A percentile compares a stretch with the other conserved stretches of the same genome.
phyloP scores from a whole-genome alignment of 2,329 filamentous ascomycete species.

The Verticillium klebahnii region DNA sequence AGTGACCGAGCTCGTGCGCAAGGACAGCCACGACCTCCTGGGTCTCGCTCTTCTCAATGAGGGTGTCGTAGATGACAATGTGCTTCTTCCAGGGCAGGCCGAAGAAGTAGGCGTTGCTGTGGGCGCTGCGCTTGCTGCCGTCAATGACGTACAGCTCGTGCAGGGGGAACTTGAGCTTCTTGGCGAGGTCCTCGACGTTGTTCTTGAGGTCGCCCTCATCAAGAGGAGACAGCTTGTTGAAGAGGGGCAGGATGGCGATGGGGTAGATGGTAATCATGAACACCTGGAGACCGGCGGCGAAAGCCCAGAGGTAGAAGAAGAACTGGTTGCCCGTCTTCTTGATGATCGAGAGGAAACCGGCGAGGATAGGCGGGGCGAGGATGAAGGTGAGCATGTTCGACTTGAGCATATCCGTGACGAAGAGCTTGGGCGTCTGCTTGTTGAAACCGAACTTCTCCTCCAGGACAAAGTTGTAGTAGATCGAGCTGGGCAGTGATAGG shows the following conservation, averaged over 20 bases:
- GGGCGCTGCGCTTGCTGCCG: slow-evolving; percentile 79
- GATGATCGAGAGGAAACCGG: slow-evolving; percentile 89
- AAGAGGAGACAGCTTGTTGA: slow-evolving; percentile 96
- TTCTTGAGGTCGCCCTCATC: slow-evolving; percentile 84
- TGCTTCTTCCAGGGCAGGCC: slow-evolving; percentile 99
- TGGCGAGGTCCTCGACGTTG: slow-evolving; percentile 78
- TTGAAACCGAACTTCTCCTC: slow-evolving; percentile 99
- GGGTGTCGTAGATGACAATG: slow-evolving; percentile 97
- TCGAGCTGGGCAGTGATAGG: slow-evolving; percentile 72
- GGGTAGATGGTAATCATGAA: slow-evolving; percentile 97
- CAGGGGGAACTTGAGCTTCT: slow-evolving; percentile 83
- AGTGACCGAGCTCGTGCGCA: slow-evolving; percentile 94
- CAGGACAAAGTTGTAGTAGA: slow-evolving; percentile 93
- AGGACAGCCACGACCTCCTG: slow-evolving; percentile 93
- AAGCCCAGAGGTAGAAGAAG: slow-evolving; percentile 97
- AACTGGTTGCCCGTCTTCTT: slow-evolving; percentile 90
- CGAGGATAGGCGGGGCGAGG: slow-evolving; percentile 82
- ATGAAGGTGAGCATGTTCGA: slow-evolving; percentile 75
- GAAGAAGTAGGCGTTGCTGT: slow-evolving; percentile 94
- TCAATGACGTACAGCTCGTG: slow-evolving; percentile 93
- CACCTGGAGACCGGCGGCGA: slow-evolving; percentile 82
- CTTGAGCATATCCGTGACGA: slow-evolving; percentile 88
- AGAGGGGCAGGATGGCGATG: slow-evolving; percentile 86
- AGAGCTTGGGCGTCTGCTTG: slow-evolving; percentile 89
- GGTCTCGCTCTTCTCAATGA: slow-evolving; percentile 90